A percentile compares a stretch with the other conserved stretches of the same genome.
These are phyloP conservation scores for Beauveria brongniartii DNA, from an alignment of 2,329 filamentous ascomycete genomes.

Conservation along the genomic window DNA sequence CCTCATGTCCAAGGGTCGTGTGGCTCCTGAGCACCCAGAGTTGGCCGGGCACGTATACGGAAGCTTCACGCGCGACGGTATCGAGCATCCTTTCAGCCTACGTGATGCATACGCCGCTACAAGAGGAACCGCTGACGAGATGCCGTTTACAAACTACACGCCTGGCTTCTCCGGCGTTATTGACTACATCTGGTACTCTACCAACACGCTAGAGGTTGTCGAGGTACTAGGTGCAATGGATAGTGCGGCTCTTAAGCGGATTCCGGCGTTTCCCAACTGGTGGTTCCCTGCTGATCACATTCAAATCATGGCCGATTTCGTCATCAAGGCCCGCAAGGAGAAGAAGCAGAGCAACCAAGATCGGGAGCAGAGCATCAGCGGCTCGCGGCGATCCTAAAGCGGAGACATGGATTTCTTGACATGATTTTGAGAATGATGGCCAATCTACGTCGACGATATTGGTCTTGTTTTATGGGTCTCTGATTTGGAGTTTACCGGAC, in stretches of 20 bases:
- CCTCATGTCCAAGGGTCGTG: conserved; percentile 70
- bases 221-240: conserved; percentile 82
- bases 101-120: conserved; percentile 83
- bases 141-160: conserved; percentile 94
- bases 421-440: background rate
- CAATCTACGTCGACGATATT: conserved; percentile 4
- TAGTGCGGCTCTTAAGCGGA: conserved; percentile 71
- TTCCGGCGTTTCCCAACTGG: conserved; percentile 88
- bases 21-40: conserved; percentile 73
- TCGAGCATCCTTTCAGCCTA: conserved; percentile 88
- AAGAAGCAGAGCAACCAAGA: conserved; percentile 56
- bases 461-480: conserved; percentile 2
- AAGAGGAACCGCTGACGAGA: conserved; percentile 71
- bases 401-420: background rate
- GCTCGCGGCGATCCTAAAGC: background rate
- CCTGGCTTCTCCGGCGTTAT: conserved; percentile 87
- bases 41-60: conserved; percentile 78
- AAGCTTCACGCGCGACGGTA: conserved; percentile 84
- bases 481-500: conserved; percentile 8
- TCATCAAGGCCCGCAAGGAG: conserved; percentile 80
- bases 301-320: conserved; percentile 81
- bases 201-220: conserved; percentile 77
- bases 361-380: conserved; percentile 39
- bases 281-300: conserved; percentile 93
- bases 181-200: conserved; percentile 97